Conservation (phyloP, 768 basidiomycete species). For the Filobasidium wieringae region DNA sequence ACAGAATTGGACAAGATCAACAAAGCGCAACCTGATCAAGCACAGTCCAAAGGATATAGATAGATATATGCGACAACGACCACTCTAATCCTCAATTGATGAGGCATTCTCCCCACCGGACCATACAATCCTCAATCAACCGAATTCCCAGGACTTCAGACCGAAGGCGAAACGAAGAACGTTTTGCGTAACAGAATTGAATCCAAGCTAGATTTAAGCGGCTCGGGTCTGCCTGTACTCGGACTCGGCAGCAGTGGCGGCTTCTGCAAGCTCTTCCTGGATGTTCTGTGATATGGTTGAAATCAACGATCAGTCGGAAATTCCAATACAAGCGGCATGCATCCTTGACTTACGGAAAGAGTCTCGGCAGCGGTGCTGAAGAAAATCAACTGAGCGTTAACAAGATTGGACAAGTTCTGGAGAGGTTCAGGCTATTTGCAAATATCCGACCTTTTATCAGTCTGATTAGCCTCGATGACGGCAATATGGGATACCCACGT, state of each 20-base stretch:
- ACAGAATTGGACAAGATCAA: too few relatives aligned
- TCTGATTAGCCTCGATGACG: background rate
- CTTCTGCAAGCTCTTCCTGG: slow-evolving; percentile 86
- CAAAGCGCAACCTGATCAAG: too few relatives aligned
- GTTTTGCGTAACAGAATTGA: too few relatives aligned
- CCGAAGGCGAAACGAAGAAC: too few relatives aligned
- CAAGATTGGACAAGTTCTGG: slow-evolving; percentile 82
- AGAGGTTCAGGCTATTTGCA: slow-evolving; percentile 72
- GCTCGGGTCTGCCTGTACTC: slow-evolving; percentile 62
- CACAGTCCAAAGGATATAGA: too few relatives aligned
- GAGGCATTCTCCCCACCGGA: too few relatives aligned
- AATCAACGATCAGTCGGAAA: background rate
- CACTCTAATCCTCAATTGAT: too few relatives aligned
- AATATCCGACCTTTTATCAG: background rate
- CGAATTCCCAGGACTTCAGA: too few relatives aligned
- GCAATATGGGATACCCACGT: slow-evolving; percentile 50
- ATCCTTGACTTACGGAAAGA: slow-evolving; percentile 39
- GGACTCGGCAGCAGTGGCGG: slow-evolving; percentile 83
- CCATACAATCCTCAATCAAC: too few relatives aligned
- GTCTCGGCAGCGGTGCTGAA: slow-evolving; percentile 40
- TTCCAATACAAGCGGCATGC: background rate
- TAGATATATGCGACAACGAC: too few relatives aligned
- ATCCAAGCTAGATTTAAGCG: too few relatives aligned
- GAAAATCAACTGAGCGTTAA: slow-evolving; percentile 62
- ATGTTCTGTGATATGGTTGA: slow-evolving; percentile 40